Evolutionary conservation across 202 grass and related monocot species (phyloP).

Genomic region (Panicum hallii): DNA sequence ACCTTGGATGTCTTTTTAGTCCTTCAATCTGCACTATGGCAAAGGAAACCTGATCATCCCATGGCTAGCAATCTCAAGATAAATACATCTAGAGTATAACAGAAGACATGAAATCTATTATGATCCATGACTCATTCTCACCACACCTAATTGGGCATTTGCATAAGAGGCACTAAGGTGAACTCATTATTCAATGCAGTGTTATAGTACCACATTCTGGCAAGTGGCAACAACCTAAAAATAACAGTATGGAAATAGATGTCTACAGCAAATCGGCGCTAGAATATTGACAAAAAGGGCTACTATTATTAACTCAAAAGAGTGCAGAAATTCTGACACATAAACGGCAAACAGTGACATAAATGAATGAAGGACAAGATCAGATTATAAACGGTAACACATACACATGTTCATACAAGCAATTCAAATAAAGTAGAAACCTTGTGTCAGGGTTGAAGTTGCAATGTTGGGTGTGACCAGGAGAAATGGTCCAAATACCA

Average conservation of each 20-base stretch:
- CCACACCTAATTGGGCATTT: conserved; percentile 8
- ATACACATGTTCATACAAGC: not conserved
- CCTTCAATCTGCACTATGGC: conserved; percentile 77
- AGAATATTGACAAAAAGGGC: not conserved
- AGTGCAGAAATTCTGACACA: conserved; percentile 14
- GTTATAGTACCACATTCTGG: not conserved
- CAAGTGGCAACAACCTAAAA: conserved; percentile 13
- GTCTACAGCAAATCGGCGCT: not conserved
- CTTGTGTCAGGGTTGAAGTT: not conserved
- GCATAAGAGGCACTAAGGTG: not conserved
- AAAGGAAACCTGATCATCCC: not conserved
- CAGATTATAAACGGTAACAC: not conserved
- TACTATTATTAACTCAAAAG: not conserved
- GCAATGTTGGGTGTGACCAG: not conserved
- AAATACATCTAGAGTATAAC: conserved; percentile 20
- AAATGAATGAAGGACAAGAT: not conserved
- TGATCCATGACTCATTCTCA: conserved; percentile 7
- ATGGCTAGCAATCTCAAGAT: conserved; percentile 8
- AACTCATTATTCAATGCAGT: not conserved
- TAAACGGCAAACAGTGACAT: conserved; percentile 18
- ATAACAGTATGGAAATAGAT: not conserved
- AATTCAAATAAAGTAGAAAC: not conserved
- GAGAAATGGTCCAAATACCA: conserved; percentile 6
- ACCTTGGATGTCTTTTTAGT: conserved; percentile 86
- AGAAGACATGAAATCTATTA: not conserved